Conservation (phyloP, 768 basidiomycete genomes). For the Boletus tylopilopsis region DNA sequence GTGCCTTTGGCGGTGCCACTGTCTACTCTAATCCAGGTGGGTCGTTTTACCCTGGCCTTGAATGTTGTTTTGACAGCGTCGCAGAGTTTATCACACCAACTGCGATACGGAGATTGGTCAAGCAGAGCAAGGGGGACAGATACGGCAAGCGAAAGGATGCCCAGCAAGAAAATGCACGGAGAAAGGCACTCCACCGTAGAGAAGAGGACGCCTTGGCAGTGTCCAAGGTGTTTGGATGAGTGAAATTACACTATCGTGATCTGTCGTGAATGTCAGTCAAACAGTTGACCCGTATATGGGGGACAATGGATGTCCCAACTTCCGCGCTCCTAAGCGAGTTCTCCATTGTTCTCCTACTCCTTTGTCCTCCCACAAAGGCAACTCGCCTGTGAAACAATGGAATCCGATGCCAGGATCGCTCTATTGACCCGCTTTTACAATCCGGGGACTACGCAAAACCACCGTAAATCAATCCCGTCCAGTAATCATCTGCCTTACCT, state of each 20-base stretch:
- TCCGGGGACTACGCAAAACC: not conserved
- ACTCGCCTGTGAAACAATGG: conserved; percentile 26
- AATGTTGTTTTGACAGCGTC: not conserved
- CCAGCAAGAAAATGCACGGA: conserved; percentile 57
- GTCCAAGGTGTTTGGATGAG: conserved; percentile 84
- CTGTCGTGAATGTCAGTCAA: not conserved
- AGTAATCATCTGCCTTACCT: conserved; percentile 13
- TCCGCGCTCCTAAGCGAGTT: conserved; percentile 15
- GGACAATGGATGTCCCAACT: conserved; percentile 16
- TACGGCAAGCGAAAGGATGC: conserved; percentile 82
- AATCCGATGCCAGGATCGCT: not conserved
- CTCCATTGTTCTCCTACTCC: conserved; percentile 30
- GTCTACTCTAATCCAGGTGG: conserved; percentile 93
- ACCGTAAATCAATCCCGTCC: conserved; percentile 1
- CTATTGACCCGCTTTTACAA: not conserved
- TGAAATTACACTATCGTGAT: not conserved
- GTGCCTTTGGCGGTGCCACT: conserved; percentile 91
- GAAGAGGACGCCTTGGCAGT: conserved; percentile 81
- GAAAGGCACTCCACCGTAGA: conserved; percentile 60
- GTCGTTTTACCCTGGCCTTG: conserved; percentile 16
- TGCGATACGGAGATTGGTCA: conserved; percentile 64
- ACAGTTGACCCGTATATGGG: not conserved
- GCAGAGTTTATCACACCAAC: conserved; percentile 92
- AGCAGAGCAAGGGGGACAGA: conserved; percentile 71
- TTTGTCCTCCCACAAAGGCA: conserved; percentile 32